Evolutionary conservation across 352 stramenopile species (phyloP), one percentile per base, ranked within the genome.

Genomic region (Pythium rishiriense): DNA sequence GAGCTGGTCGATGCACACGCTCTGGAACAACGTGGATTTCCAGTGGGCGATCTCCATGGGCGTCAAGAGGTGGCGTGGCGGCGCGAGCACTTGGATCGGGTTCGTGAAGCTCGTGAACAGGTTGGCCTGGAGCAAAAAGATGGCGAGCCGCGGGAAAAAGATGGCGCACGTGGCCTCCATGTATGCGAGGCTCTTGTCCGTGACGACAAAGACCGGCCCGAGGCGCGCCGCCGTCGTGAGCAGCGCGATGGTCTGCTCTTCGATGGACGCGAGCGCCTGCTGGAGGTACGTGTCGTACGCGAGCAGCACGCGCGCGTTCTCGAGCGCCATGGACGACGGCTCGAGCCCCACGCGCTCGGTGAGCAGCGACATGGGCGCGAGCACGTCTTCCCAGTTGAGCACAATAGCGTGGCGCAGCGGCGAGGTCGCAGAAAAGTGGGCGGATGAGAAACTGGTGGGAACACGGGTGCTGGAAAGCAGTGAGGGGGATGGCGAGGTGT

Each of bases 321-420:
- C 71, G 43, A 88, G 46, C 3, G 69, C 62, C 4, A 52, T 42
- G 25, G 60, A 65, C 7, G 75, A 78, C 19, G 75, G 51, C 26
- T 75, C 59, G 6, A 88, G 70, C 4, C 77, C 75, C n/a, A 83
- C 43, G 17, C 76, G 79, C 10, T 70, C 46, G 11, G 58, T 61
- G 35, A 88, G 66, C 28, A 78, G 70, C 24, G 77, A 67, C 58
- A 77, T 79, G 15, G 79, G 79, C 5, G 67, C 70, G 7, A 88
- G 53, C 8, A 87, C 77, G 55, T 88, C 76, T 62, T 88, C 79
- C 77, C 77, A 88, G 35, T 77, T 75, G 46, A 88, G 65, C 47
- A 85, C 74, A 43, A 87, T 68, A 15, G 59, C 73, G 31, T 76
- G 51, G 41, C 35, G 57, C 28, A 35, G 21, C 12, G 50, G 58